Base-by-base conservation (phyloP, 2,329 filamentous ascomycete genomes). In the Trichophyton simii region DNA sequence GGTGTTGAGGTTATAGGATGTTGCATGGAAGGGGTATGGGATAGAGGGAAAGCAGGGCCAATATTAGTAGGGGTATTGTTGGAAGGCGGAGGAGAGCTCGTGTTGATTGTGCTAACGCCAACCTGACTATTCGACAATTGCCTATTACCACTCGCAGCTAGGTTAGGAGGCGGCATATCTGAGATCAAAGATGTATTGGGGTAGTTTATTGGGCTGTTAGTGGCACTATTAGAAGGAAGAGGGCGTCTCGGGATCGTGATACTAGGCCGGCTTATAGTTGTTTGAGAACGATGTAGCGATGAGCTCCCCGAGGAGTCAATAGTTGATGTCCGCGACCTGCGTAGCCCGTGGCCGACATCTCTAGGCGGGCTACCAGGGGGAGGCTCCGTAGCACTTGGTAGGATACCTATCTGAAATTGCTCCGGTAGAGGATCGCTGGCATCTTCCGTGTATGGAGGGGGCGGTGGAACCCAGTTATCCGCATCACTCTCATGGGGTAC, bases 391-490 rank as follows among this genome's bases (percentile, higher is more conserved):
- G 59, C 55, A 6, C 64, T 65, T 28, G 72, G 71, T 60, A 75
- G 67, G 59, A 76, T 68, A 2, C 68, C 68, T 60, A 69, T 67
- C 65, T 66, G 68, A 9, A 76, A 63, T 62, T 72, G 67, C 11
- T 74, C 72, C n/a, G 74, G 74, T 6, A 76, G 67, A 28, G 65
- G 62, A 11, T 38, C 57, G 18, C 63, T 62, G 3, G 63, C 59
- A 48, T 75, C 69, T 7, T 67, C 71, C 22, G 68, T 71, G 63
- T 95, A 95, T 0, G 88, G 88, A 2, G 89, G 89, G 7, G 89
- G 89, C 3, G 89, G 89, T 3, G 89, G 88, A 3, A 91, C 87
- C 89, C 89, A 95, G 67, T 91, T 89, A 68, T 94, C 89, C 3
- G 89, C 88, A 70, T 94, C 89, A 65, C 88, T 92, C 72, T 94